Evolutionary conservation across 257 asterid species (phyloP).

Genomic region (Penstemon davidsonii): DNA sequence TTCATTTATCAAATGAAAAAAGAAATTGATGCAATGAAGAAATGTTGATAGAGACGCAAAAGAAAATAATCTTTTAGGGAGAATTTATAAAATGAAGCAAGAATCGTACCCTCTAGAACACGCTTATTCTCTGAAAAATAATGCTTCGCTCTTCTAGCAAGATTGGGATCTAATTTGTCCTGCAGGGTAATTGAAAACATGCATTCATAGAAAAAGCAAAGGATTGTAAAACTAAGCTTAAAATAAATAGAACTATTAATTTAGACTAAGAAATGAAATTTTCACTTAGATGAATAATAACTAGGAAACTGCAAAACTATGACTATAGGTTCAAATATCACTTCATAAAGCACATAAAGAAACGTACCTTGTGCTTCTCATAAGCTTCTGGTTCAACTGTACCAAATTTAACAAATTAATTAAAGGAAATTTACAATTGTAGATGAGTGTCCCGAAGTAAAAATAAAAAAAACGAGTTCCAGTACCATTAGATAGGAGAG

Average conservation of each 20-base stretch:
- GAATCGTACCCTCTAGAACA: slow-evolving; percentile 59
- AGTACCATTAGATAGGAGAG: slow-evolving; percentile 76
- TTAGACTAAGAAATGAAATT: too few species aligned
- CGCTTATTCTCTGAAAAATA: slow-evolving; percentile 88
- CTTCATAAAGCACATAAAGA: slow-evolving; percentile 14
- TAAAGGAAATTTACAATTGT: not conserved
- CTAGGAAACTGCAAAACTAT: slow-evolving; percentile 1
- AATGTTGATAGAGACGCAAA: not conserved
- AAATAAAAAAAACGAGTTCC: slow-evolving; percentile 24
- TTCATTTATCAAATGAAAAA: slow-evolving; percentile 5
- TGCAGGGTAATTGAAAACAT: slow-evolving; percentile 35
- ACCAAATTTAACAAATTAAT: slow-evolving; percentile 29
- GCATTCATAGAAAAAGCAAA: not conserved
- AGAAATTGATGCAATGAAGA: not conserved
- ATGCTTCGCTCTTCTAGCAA: slow-evolving; percentile 87
- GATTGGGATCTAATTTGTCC: slow-evolving; percentile 57
- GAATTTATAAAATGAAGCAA: not conserved
- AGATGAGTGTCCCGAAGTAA: not conserved
- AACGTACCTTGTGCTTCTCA: slow-evolving; percentile 73
- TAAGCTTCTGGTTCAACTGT: slow-evolving; percentile 74
- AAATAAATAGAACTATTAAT: not conserved
- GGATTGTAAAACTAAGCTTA: not conserved
- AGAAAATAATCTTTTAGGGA: too few species aligned
- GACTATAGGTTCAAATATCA: not conserved
- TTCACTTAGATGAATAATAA: too few species aligned